Base-by-base conservation (phyloP, 805 yeast species). In the Vanderwaltozyma tropicalis region DNA sequence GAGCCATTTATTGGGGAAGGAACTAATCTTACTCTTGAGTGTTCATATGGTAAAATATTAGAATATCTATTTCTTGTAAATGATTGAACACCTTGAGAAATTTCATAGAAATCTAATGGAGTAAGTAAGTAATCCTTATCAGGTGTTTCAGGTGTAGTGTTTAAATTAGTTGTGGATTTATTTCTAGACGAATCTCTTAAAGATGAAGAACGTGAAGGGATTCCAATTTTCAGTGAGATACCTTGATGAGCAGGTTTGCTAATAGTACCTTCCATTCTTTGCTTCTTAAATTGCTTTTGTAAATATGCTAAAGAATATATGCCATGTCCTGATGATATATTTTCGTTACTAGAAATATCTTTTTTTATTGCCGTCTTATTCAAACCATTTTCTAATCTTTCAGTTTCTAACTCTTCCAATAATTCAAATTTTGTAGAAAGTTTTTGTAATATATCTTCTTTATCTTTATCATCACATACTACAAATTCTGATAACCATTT, bases 31-130 rank as follows among this genome's bases (percentile, higher is more conserved):
- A 88, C 95, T 40, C 95, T 67, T 12, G 94, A 74, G 51, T 84
- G 89, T 52, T 83, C 94, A 58, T 75, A 87, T 5, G 94, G 87
- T 48, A 82, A 73, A 34, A 87, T 83, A 57, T 88, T 92, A 45
- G 83, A 78, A 65, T 87, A 87, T 45, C 96, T 64, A 58, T 87
- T 86, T 54, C 86, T 86, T 38, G 72, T 62, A 28, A 88, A 86
- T 17, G 76, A 72, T 55, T 82, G 89, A 28, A 86, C 75, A 1
- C 94, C 95, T 14, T 80, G 70, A 17, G 80, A 70, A 31, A 83
- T 70, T 34, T 50, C 55, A 35, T 59, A 59, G 36, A 46, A 42
- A 38, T 55, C 55, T 45, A 53, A 44, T 8, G 61, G 62, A 3
- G 62, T 57, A 27, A 49, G 16, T 17, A 54, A 28, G 2, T 42